Percentiles rank a stretch among this genome's conserved stretches.
phyloP scores from a whole-genome alignment of 1,284 basidiomycete genomes.

The Erythrobasidium hasegawianum region DNA sequence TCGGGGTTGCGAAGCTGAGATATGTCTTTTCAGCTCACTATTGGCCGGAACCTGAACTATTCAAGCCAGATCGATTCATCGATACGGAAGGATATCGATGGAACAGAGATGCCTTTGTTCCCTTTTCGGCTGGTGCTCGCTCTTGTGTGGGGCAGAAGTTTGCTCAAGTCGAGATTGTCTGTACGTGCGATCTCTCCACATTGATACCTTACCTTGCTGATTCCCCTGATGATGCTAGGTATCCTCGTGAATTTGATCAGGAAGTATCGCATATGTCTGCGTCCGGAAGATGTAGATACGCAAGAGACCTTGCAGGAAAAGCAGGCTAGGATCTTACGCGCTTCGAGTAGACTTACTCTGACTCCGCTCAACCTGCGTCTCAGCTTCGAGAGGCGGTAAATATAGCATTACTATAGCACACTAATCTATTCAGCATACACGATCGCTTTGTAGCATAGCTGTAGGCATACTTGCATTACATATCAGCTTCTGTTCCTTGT shows the following conservation, averaged over 20 bases:
- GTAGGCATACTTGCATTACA: neutral
- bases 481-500: neutral
- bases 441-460: neutral
- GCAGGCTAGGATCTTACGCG: conserved; percentile 1
- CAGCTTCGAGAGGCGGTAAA: conserved; percentile 9
- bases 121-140: conserved; percentile 57
- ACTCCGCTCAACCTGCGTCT: conserved; percentile 19
- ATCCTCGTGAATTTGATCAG: conserved; percentile 24
- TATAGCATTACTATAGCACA: too few species aligned
- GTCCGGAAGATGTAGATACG: neutral
- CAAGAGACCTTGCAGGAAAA: conserved; percentile 3
- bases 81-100: conserved; percentile 50
- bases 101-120: conserved; percentile 55
- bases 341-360: conserved; percentile 14
- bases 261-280: conserved; percentile 16
- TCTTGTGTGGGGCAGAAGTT: conserved; percentile 58
- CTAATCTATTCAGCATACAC: too few species aligned
- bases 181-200: conserved; percentile 1
- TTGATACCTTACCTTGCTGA: neutral
- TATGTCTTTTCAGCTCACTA: conserved; percentile 52
- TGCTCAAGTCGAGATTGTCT: conserved; percentile 39
- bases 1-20: neutral
- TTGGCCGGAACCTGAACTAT: conserved; percentile 57
- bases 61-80: conserved; percentile 57
- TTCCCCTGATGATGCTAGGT: conserved; percentile 1